phyloP scores from a whole-genome alignment of 164 flowering plant species.

The Amborella trichopoda region DNA sequence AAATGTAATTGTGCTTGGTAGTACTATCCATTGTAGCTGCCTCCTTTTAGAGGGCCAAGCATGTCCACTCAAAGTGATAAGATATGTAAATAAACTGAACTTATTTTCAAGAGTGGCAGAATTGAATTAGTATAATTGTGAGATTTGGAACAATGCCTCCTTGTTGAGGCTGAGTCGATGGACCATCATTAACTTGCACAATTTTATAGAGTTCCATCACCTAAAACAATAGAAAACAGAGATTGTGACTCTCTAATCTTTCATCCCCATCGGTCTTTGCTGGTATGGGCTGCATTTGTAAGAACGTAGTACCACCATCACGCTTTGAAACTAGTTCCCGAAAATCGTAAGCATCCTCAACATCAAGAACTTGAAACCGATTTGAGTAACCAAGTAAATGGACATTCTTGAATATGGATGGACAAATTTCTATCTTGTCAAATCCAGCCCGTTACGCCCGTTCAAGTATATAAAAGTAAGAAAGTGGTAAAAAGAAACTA shows the following conservation, averaged over 20 bases:
- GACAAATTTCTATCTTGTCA: constrained; percentile 50
- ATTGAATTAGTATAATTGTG: constrained; percentile 82
- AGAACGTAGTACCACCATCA: constrained; percentile 79
- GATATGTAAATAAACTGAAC: constrained; percentile 82
- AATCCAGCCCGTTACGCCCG: constrained; percentile 88
- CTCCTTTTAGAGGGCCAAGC: too few relatives aligned
- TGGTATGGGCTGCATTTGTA: constrained; percentile 73
- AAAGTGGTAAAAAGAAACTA: too few relatives aligned
- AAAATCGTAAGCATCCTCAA: constrained; percentile 70
- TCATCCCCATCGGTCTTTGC: constrained; percentile 26
- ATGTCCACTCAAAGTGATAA: constrained; percentile 63
- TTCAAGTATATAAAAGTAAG: too few relatives aligned
- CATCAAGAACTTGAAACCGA: constrained; percentile 80
- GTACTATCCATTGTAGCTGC: too few relatives aligned
- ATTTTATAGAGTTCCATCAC: constrained; percentile 34
- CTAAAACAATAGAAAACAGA: constrained; percentile 67
- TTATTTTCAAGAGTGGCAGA: constrained; percentile 82
- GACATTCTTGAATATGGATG: constrained; percentile 30
- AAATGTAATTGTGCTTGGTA: too few relatives aligned
- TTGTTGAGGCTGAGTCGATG: constrained; percentile 17
- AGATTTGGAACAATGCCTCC: constrained; percentile 73
- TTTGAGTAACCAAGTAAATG: constrained; percentile 65
- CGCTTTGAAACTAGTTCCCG: constrained; percentile 77
- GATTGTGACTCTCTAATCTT: constrained; percentile 47
- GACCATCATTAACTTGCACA: constrained; percentile 16